phyloP scores from a whole-genome alignment of 73 alveolate species.

The Tetrahymena borealis region DNA sequence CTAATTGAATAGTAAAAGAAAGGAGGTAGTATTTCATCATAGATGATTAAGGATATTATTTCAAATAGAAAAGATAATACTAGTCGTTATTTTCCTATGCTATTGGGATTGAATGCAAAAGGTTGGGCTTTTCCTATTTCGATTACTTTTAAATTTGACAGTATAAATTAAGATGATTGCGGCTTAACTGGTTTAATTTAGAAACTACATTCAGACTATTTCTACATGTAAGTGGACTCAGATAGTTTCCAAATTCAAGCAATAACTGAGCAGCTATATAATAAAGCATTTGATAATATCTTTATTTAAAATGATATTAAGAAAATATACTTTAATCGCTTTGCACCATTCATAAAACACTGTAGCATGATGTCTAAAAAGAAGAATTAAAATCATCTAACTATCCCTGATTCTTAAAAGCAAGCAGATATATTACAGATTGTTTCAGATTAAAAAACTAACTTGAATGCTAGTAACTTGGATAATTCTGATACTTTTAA shows the following conservation, averaged over 20 bases:
- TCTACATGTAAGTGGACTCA: background rate
- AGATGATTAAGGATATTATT: background rate
- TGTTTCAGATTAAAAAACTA: background rate
- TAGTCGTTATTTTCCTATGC: background rate
- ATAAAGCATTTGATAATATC: background rate
- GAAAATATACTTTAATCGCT: background rate
- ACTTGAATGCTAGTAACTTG: background rate
- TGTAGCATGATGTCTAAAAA: background rate
- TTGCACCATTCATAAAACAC: background rate
- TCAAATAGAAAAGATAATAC: background rate
- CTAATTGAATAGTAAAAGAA: background rate
- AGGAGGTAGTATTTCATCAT: background rate
- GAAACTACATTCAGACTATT: background rate
- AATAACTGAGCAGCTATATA: background rate
- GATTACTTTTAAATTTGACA: background rate
- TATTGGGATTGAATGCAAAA: background rate
- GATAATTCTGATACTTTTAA: background rate
- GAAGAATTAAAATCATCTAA: background rate
- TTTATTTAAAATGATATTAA: background rate
- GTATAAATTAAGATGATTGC: background rate
- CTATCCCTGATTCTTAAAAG: background rate
- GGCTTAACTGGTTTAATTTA: background rate
- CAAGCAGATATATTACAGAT: background rate
- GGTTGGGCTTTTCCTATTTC: background rate
- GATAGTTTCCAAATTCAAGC: background rate